Evolutionary conservation across 1,284 basidiomycete genomes (phyloP), one percentile per base, ranked within the genome.

Genomic region (Quambalaria eucalypti): DNA sequence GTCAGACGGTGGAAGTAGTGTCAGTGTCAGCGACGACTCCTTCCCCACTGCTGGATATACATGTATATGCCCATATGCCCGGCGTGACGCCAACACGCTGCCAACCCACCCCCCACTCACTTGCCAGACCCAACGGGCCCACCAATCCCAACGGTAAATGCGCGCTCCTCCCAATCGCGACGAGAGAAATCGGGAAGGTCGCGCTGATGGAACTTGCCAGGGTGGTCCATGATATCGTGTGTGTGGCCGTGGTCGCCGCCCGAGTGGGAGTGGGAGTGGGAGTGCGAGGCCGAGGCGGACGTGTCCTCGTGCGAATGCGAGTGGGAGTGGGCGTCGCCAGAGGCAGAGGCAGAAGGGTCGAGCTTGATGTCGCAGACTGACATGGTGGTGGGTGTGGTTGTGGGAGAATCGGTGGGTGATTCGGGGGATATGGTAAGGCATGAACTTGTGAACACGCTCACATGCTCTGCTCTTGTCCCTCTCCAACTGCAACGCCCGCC

Each of bases 131-230:
- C 26, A 12, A 52, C 42, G n/a, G 26, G 36, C 14, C 54, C 54
- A 14, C 54, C 54, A 23, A 54, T 42, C 2, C 50, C 51, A 55
- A 98, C 81, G 0, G 93, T 98, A 78, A 98, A 98, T 1, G 90
- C 92, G 59, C 93, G 80, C 78, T 97, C 92, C 52, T 84, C 82
- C 76, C 91, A 98, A 79, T 92, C 87, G 36, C 93, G 81, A 1
- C 78, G 77, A 6, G 84, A 80, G 73, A 87, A 96, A 74, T 96
- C 86, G 10, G 93, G 93, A 76, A 96, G 77, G 73, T 97, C 92
- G 28, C 93, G 82, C 75, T 97, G 90, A 21, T 87, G 80, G 73
- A 86, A 98, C 76, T 90, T 96, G 48, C 93, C 92, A 87, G 74
- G 51, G 28, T 59, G 60, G 26, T 56, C 50, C 56, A 61, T 50